Percentiles rank a stretch among this genome's conserved stretches.
phyloP scores from a whole-genome alignment of 2,329 filamentous ascomycete genomes.

The Cordyceps militaris region DNA sequence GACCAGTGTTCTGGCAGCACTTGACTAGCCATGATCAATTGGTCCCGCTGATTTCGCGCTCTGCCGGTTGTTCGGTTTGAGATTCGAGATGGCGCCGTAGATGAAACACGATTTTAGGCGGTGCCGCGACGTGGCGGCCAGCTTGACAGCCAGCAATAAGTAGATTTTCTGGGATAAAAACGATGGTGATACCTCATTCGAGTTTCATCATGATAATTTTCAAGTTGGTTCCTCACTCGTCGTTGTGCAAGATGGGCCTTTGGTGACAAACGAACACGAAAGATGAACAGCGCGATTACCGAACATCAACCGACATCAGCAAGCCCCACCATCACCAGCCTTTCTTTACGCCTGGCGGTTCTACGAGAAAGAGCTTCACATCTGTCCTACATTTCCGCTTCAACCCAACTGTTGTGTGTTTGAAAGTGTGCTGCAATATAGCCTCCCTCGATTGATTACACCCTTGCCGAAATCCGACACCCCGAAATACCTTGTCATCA shows the following conservation, averaged over 20 bases:
- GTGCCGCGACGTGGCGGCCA: not conserved
- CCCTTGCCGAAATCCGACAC: not conserved
- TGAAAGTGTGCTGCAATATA: not conserved
- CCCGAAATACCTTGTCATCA: constrained; percentile 12
- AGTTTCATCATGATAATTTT: not conserved
- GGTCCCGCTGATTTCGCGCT: not conserved
- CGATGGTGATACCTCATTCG: not conserved
- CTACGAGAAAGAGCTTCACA: not conserved
- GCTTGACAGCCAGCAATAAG: not conserved
- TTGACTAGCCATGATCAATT: constrained; percentile 13
- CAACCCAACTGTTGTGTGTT: not conserved
- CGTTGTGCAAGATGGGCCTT: not conserved
- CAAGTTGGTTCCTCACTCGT: not conserved
- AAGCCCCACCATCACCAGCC: constrained; percentile 8
- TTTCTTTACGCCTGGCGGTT: not conserved
- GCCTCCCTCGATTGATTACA: not conserved
- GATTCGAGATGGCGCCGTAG: not conserved
- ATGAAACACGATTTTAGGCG: not conserved
- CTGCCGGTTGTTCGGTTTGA: not conserved
- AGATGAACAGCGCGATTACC: constrained; percentile 7
- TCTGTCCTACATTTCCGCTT: no score
- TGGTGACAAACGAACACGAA: not conserved
- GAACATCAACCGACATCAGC: not conserved
- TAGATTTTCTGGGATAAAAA: not conserved
- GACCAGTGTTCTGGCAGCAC: constrained; percentile 33